Evolutionary conservation across 257 asterid genomes (phyloP), one percentile per base, ranked within the genome.

Genomic region (Fraxinus americana): DNA sequence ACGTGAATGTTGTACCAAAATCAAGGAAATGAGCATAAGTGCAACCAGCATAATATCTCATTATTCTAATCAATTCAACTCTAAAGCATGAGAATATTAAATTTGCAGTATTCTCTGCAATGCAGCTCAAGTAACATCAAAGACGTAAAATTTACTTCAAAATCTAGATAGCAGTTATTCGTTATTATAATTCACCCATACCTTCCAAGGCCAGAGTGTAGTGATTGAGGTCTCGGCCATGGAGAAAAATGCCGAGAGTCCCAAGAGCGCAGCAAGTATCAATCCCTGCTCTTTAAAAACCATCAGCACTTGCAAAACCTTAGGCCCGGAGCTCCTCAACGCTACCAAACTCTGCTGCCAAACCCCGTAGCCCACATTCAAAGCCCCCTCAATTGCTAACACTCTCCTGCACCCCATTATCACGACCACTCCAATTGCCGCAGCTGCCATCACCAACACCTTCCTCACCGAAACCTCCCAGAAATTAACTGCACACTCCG

Each of bases 191-290:
- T 69, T 25, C 50, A 7, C 13, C 61, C 50, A 19, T 88, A 95
- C 99, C 98, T 96, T 96, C 99, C 99, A 96, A 45, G 99, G 99
- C 99, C 99, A 96, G 67, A 96, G 97, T 7, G 99, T 96, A 45
- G 99, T 96, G 69, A 96, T 96, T 66, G 99, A 93, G 23, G 99
- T 96, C 86, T 96, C 99, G 0, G 98, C 99, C 99, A 96, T 93
- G 8, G 98, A 93, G 89, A 93, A 96, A 86, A 96, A 96, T 0
- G 99, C 99, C 1, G 99, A 96, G 27, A 96, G 97, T 73, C 98
- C 94, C 72, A 96, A 83, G 66, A 96, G 88, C 1, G 89, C 94
- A 0, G 90, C 97, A 72, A 96, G 91, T 80, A 96, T 30, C 90
- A 96, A 87, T 48, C 99, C 99, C 84, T 96, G 98, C 85, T 96